Evolutionary conservation across 176 grass and related monocot genomes (phyloP).

Genomic region (Hordeum vulgare): DNA sequence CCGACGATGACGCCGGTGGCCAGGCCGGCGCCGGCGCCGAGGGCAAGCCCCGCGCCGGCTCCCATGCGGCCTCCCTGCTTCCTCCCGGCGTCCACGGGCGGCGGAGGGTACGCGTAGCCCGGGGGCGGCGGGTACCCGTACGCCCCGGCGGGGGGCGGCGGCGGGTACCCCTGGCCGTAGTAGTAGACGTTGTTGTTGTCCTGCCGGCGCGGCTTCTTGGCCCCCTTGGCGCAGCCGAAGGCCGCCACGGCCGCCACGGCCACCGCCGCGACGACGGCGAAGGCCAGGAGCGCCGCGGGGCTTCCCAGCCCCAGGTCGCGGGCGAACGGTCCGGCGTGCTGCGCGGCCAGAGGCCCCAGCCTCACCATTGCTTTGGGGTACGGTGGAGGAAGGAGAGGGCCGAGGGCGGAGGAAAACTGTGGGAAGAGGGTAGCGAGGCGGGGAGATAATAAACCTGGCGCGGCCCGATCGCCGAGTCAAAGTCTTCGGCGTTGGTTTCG

Average conservation of each 20-base stretch:
- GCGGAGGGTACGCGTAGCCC: not conserved
- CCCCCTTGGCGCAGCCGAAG: slow-evolving; percentile 39
- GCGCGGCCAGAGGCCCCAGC: not conserved
- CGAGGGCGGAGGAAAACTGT: too few species aligned
- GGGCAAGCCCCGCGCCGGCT: slow-evolving; percentile 26
- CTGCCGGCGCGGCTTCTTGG: slow-evolving; percentile 16
- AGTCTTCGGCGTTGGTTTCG: not conserved
- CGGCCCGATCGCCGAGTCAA: not conserved
- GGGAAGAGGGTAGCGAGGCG: not conserved
- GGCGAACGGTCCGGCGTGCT: not conserved
- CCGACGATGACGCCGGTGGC: slow-evolving; percentile 20
- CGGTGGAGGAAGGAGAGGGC: not conserved
- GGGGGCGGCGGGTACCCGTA: slow-evolving; percentile 32
- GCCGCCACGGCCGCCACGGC: slow-evolving; percentile 30
- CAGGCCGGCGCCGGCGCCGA: slow-evolving; percentile 18
- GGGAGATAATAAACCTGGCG: not conserved
- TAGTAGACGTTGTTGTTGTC: slow-evolving; percentile 33
- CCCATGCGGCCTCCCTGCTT: not conserved
- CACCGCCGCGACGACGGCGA: not conserved
- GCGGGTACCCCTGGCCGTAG: slow-evolving; percentile 29
- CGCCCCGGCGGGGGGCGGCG: slow-evolving; percentile 18
- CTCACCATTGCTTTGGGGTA: slow-evolving; percentile 19
- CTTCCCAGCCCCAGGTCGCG: not conserved
- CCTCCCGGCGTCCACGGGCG: not conserved
- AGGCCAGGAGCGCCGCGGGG: not conserved